Percentiles rank a stretch among this genome's conserved stretches.
These are phyloP conservation scores for Claviceps digitariae DNA, from an alignment of 2,329 filamentous ascomycete species.

Conservation along the genomic window DNA sequence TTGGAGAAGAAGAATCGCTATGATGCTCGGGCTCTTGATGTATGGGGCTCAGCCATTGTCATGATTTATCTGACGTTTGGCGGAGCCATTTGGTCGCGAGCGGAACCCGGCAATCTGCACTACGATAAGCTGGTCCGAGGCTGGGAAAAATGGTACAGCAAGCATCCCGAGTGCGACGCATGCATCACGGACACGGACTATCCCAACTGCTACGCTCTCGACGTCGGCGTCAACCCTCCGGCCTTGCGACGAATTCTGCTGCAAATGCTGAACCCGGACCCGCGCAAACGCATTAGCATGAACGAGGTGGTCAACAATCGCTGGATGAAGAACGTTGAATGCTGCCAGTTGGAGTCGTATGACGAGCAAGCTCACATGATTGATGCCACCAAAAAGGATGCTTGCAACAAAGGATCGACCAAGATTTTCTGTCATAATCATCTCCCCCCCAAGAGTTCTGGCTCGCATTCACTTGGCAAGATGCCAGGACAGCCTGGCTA, in stretches of 20 bases:
- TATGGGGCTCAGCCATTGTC: conserved; percentile 76
- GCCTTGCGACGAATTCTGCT: conserved; percentile 58
- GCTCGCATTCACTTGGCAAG: conserved; percentile 36
- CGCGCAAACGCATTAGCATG: conserved; percentile 55
- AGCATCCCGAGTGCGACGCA: conserved; percentile 29
- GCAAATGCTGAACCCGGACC: conserved; percentile 73
- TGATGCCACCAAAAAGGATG: conserved; percentile 45
- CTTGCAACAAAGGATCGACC: conserved; percentile 24
- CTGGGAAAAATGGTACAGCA: conserved; percentile 55
- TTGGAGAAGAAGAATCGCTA: conserved; percentile 49
- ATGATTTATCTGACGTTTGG: conserved; percentile 65
- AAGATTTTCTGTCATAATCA: conserved; percentile 47
- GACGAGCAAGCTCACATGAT: conserved; percentile 49
- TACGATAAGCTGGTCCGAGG: conserved; percentile 53
- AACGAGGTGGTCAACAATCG: conserved; percentile 53
- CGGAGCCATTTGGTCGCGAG: conserved; percentile 61
- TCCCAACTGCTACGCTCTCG: conserved; percentile 51
- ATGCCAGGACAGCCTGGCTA: conserved; percentile 45
- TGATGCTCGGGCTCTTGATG: conserved; percentile 68
- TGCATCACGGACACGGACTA: conserved; percentile 44
- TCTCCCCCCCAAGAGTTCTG: conserved; percentile 32
- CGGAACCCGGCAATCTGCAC: conserved; percentile 39
- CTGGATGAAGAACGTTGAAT: conserved; percentile 65
- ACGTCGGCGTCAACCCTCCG: conserved; percentile 50
- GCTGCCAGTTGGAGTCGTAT: conserved; percentile 61